Base-by-base conservation (phyloP, 2,329 filamentous ascomycete genomes). In the Pseudogymnoascus sp. region DNA sequence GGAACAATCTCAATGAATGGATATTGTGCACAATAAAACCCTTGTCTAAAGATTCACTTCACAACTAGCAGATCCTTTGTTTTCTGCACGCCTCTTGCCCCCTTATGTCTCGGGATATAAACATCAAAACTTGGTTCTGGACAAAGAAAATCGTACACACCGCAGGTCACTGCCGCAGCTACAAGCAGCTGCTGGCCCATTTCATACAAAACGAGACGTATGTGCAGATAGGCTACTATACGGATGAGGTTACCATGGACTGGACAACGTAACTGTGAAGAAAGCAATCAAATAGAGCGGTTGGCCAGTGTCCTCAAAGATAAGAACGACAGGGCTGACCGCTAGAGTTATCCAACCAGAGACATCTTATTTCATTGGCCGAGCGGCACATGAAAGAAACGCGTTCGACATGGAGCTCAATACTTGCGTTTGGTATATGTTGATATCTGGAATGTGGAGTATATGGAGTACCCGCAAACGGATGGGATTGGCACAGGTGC, bases 21-120 rank as follows among this genome's bases (percentile, higher is more conserved):
- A 54, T 54, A 54, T 32, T 54, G 47, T 54, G 47, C 28, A 54
- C 47, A 54, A 54, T 54, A 54, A 54, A 54, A 54, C 28, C 47
- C 11, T 54, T 34, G 28, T 54, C 47, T 54, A 54, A 54, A 34
- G 47, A 25, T 34, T 54, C 47, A 54, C 32, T 28, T 54, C 47
- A 54, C 47, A 54, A 34, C 28, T 54, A 18, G 28, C n/a, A 54
- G 16, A 32, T 54, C 32, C 47, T 34, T 54, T 54, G 47, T 54
- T 54, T 54, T 54, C 47, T 34, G n/a, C 47, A 54, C 47, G 11
- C 47, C 28, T 54, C 16, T 54, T 32, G 28, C n/a, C 47, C 28
- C 28, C 47, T 54, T 54, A 32, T 54, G 47, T 54, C 47, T 54
- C 47, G 28, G 47, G n/a, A 20, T 9, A 54, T 14, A 32, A 14